These are phyloP conservation scores for Penicillium roqueforti DNA, from an alignment of 495 filamentous ascomycete genomes.

Conservation along the genomic window DNA sequence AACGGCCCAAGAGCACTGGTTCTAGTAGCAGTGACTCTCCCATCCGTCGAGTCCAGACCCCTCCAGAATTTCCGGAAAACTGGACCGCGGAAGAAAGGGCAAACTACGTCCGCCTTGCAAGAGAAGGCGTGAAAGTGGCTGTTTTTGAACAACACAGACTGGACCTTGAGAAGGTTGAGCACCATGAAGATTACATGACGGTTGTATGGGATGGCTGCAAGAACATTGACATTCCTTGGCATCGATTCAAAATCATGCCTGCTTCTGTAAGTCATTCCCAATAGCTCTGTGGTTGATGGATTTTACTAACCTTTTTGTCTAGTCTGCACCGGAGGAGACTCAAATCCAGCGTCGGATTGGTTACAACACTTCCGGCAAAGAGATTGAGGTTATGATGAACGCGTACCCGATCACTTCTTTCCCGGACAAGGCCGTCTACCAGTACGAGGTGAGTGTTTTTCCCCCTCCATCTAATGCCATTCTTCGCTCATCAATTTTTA, in stretches of 20 bases:
- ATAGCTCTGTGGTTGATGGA: background rate
- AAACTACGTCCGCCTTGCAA: background rate
- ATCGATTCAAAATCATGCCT: background rate
- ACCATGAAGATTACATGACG: background rate
- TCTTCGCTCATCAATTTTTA: constrained; percentile 25
- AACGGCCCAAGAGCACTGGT: background rate
- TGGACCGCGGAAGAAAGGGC: constrained; percentile 2
- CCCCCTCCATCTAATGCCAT: background rate
- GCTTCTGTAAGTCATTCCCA: background rate
- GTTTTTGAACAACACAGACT: background rate
- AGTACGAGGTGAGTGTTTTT: constrained; percentile 75
- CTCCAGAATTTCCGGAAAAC: background rate
- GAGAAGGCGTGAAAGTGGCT: background rate
- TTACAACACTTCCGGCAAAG: constrained; percentile 56
- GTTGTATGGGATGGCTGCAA: constrained; percentile 6
- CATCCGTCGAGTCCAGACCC: constrained; percentile 1
- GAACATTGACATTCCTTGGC: constrained; percentile 10
- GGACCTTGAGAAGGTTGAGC: background rate
- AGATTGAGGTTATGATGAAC: constrained; percentile 62
- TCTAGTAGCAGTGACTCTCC: background rate
- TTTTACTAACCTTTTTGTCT: background rate
- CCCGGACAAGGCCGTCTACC: constrained; percentile 56
- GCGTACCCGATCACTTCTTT: constrained; percentile 60
- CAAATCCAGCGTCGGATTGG: constrained; percentile 12
- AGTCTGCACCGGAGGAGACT: background rate